These are phyloP conservation scores for Platismatia glauca DNA, from an alignment of 495 filamentous ascomycete species.

Conservation along the genomic window DNA sequence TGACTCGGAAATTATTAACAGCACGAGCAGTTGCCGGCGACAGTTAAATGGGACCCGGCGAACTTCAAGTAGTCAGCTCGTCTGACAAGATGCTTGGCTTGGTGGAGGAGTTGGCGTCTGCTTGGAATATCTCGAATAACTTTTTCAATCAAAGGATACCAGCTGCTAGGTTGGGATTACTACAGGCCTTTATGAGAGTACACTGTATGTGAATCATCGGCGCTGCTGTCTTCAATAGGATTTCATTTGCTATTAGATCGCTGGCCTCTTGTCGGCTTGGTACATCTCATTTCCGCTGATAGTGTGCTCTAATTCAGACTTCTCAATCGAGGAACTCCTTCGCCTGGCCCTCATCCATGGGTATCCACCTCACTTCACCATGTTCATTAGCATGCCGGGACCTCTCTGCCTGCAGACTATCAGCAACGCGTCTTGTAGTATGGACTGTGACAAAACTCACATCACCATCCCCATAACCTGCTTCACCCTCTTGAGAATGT, in stretches of 20 bases:
- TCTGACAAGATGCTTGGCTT: background rate
- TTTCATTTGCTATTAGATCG: background rate
- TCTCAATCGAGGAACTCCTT: background rate
- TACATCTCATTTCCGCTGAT: background rate
- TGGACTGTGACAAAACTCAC: background rate
- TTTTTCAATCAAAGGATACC: background rate
- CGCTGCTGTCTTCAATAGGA: background rate
- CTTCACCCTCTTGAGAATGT: constrained; percentile 3
- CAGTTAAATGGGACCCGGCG: background rate
- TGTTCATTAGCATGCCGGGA: background rate
- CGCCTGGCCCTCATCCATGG: background rate
- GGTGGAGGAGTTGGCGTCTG: background rate
- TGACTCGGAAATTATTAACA: too few relatives aligned
- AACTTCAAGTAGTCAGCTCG: background rate
- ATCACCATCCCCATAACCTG: constrained; percentile 2
- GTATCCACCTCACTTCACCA: background rate
- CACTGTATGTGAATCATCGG: background rate
- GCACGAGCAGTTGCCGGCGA: background rate
- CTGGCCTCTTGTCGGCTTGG: background rate
- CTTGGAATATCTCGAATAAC: too few relatives aligned
- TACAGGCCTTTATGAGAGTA: background rate
- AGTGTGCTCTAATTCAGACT: background rate
- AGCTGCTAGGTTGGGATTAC: background rate
- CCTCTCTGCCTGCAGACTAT: background rate
- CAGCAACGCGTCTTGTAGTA: background rate